Conservation (phyloP, 2,329 filamentous ascomycete species). For the Neocucurbitaria cava region DNA sequence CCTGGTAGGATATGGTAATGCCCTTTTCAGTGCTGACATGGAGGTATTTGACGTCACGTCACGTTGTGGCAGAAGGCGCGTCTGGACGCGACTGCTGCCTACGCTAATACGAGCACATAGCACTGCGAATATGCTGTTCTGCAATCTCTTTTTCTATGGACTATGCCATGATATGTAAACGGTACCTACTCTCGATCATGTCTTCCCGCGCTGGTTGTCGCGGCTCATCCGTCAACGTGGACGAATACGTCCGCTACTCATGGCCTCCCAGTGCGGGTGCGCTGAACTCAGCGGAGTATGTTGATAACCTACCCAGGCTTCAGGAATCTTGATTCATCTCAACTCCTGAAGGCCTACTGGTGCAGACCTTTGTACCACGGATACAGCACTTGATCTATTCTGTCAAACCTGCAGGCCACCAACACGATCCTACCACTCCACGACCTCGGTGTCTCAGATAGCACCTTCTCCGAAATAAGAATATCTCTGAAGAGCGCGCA, state of each 20-base stretch:
- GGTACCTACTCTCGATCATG: background rate
- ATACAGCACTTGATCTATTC: background rate
- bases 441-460: background rate
- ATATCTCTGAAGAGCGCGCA: background rate
- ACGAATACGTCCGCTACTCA: background rate
- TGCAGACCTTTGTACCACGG: background rate
- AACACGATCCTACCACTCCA: background rate
- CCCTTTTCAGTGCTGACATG: background rate
- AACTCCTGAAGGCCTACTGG: too few relatives aligned
- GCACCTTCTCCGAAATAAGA: background rate
- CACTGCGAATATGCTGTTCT: background rate
- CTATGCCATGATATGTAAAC: background rate
- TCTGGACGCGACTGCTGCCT: background rate
- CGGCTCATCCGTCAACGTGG: too few relatives aligned
- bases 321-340: background rate
- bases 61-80: background rate
- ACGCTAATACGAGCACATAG: background rate
- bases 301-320: background rate
- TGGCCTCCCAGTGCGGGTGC: background rate
- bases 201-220: background rate
- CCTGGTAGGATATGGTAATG: background rate
- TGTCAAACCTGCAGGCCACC: background rate
- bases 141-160: background rate
- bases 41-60: background rate
- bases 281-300: background rate